phyloP scores from a whole-genome alignment of 2,329 filamentous ascomycete genomes.

The Claviceps digitariae region DNA sequence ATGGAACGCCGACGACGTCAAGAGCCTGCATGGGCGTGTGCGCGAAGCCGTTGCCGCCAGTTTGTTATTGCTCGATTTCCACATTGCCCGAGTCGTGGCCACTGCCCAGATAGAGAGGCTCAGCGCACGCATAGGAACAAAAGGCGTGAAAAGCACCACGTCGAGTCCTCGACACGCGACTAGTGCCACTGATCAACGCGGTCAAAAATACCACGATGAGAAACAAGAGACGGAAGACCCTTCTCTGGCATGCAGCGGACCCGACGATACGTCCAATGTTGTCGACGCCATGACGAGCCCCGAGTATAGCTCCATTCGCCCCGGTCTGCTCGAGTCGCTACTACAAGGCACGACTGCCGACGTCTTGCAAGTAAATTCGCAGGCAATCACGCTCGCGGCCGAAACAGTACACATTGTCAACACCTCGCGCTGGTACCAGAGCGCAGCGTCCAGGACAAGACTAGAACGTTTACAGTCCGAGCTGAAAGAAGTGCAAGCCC shows the following conservation, averaged over 20 bases:
- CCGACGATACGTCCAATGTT: constrained; percentile 14
- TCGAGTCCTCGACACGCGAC: not conserved
- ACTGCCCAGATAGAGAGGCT: constrained; percentile 10
- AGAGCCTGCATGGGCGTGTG: constrained; percentile 20
- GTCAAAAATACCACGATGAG: not conserved
- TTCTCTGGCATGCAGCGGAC: constrained; percentile 2
- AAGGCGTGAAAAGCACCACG: not conserved
- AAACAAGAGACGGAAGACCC: constrained; percentile 6
- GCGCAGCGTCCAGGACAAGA: constrained; percentile 8
- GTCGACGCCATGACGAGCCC: constrained; percentile 24
- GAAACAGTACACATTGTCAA: constrained; percentile 17
- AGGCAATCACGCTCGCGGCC: constrained; percentile 12
- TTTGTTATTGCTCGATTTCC: constrained; percentile 28
- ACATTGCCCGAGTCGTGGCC: constrained; percentile 19
- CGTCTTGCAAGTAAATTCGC: constrained; percentile 11
- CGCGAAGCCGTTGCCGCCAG: constrained; percentile 21
- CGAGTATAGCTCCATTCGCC: constrained; percentile 19
- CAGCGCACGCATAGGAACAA: not conserved
- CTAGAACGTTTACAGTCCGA: constrained; percentile 11
- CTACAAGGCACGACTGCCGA: constrained; percentile 18
- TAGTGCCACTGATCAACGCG: not conserved
- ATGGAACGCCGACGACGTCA: constrained; percentile 31
- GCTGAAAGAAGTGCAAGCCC: constrained; percentile 12
- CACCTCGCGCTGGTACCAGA: constrained; percentile 16
- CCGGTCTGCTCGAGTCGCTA: constrained; percentile 20